These are phyloP conservation scores for Xylaria castorea DNA, from an alignment of 495 filamentous ascomycete species.

Conservation along the genomic window DNA sequence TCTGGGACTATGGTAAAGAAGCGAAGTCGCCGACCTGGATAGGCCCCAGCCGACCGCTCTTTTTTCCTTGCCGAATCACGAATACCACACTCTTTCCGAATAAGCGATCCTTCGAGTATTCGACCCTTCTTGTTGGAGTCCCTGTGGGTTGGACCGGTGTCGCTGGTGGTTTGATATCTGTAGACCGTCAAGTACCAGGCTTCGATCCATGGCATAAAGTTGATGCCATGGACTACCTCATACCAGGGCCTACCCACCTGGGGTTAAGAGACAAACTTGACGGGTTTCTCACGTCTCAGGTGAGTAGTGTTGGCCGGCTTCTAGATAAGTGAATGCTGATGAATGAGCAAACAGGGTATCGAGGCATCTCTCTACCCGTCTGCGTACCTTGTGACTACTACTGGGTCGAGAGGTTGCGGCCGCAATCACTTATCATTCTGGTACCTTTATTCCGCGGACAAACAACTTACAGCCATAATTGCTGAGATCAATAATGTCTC, in stretches of 20 bases:
- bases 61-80: constrained; percentile 67
- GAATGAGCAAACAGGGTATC: constrained; percentile 47
- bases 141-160: constrained; percentile 66
- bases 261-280: constrained; percentile 65
- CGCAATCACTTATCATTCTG: constrained; percentile 84
- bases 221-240: constrained; percentile 65
- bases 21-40: constrained; percentile 23
- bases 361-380: constrained; percentile 61
- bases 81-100: constrained; percentile 68
- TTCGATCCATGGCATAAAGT: constrained; percentile 62
- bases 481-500: constrained; percentile 84
- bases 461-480: constrained; percentile 69
- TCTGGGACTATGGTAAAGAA: constrained; percentile 9
- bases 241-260: constrained; percentile 52
- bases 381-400: constrained; percentile 61
- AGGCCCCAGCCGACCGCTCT: constrained; percentile 43
- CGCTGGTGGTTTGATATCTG: constrained; percentile 61
- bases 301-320: constrained; percentile 29
- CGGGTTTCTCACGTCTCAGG: constrained; percentile 60
- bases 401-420: constrained; percentile 68
- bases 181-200: constrained; percentile 38
- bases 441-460: constrained; percentile 71
- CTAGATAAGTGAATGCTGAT: neutral
- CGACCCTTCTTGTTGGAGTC: constrained; percentile 69
- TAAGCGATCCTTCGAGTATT: constrained; percentile 69